Conservation (phyloP, 495 filamentous ascomycete genomes). For the Jackrogersella minutella region DNA sequence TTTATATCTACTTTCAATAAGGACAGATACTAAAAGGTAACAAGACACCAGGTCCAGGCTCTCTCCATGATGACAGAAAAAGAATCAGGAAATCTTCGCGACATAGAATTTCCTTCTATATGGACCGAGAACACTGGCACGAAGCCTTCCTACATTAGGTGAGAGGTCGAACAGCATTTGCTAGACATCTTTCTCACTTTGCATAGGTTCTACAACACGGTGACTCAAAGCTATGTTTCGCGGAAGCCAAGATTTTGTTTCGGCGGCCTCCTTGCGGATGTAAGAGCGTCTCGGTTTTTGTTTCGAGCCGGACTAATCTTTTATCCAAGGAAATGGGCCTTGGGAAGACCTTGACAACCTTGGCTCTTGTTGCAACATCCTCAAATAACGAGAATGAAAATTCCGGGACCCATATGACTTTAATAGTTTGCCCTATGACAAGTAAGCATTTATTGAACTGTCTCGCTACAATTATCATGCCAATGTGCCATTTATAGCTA, state of each 20-base stretch:
- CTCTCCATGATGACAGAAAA: slow-evolving; percentile 32
- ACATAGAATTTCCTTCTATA: slow-evolving; percentile 19
- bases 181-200: not conserved
- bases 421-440: slow-evolving; percentile 20
- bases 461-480: not conserved
- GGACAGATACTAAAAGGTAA: not conserved
- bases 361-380: slow-evolving; percentile 19
- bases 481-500: slow-evolving; percentile 4
- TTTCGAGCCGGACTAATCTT: not conserved
- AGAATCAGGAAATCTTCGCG: slow-evolving; percentile 15
- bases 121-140: slow-evolving; percentile 2
- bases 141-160: not conserved
- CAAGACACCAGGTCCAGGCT: slow-evolving; percentile 20
- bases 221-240: not conserved
- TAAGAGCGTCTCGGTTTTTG: not conserved
- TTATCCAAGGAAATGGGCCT: slow-evolving; percentile 23
- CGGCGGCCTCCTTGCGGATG: slow-evolving; percentile 28
- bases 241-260: slow-evolving; percentile 20
- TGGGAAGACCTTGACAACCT: slow-evolving; percentile 20
- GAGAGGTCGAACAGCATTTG: not conserved
- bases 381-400: not conserved
- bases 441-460: not conserved
- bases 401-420: not conserved
- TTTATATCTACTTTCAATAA: not conserved
- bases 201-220: slow-evolving; percentile 21